Conservation (phyloP, 192 early-diverging fungal genomes). For the Blastocladiella britannica region DNA sequence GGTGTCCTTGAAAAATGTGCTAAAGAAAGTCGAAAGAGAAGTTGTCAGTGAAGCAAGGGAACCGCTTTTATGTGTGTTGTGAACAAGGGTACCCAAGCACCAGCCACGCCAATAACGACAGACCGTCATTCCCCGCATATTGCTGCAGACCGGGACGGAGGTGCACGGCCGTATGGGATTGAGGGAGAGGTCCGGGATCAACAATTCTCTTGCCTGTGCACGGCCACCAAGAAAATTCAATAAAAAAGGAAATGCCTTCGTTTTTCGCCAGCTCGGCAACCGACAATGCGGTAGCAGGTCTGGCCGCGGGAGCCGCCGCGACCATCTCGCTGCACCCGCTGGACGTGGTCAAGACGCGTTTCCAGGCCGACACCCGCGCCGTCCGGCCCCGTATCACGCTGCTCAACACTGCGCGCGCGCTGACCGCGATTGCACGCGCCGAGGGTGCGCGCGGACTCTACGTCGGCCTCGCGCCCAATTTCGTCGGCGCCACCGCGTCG, state of each 20-base stretch:
- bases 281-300: slow-evolving; percentile 79
- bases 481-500: slow-evolving; percentile 69
- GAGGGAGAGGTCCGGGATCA: no score
- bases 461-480: slow-evolving; percentile 71
- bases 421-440: slow-evolving; percentile 27
- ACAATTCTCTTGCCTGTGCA: no score
- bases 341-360: slow-evolving; percentile 81
- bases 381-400: neutral
- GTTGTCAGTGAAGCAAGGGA: no score
- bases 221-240: no score
- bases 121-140: no score
- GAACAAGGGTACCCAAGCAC: no score
- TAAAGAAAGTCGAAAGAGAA: no score
- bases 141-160: no score
- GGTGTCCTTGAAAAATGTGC: no score
- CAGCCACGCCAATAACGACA: no score
- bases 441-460: slow-evolving; percentile 62
- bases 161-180: no score
- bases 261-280: neutral
- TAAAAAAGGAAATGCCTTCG: neutral
- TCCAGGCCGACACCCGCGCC: slow-evolving; percentile 35
- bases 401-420: slow-evolving; percentile 27
- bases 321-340: slow-evolving; percentile 71
- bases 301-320: slow-evolving; percentile 60
- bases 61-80: no score